Percentiles rank a stretch among this genome's conserved stretches.
Evolutionary conservation across 2,329 filamentous ascomycete species (phyloP).

Genomic region (Albifimbria verrucaria): DNA sequence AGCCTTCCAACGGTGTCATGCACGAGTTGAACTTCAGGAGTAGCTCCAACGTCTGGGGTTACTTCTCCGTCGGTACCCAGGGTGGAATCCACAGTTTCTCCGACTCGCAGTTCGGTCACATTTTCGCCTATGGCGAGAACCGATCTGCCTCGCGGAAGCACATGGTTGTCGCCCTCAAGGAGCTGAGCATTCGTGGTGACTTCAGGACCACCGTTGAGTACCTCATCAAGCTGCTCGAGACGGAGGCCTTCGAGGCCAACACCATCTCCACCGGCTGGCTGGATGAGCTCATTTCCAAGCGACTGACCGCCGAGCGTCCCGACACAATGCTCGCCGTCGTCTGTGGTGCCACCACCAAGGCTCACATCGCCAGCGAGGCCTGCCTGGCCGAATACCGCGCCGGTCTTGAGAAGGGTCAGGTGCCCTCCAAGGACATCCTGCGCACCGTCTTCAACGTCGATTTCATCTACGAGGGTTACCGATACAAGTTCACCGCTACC

Average conservation of each 20-base stretch:
- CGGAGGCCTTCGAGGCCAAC: constrained; percentile 97
- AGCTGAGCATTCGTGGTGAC: constrained; percentile 98
- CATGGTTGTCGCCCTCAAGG: constrained; percentile 98
- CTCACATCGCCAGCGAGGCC: constrained; percentile 87
- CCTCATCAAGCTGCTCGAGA: constrained; percentile 97
- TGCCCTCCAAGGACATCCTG: constrained; percentile 91
- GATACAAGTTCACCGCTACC: constrained; percentile 98
- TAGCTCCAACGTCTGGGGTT: constrained; percentile 99
- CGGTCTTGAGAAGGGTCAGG: constrained; percentile 94
- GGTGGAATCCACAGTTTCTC: constrained; percentile 99
- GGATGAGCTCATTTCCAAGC: constrained; percentile 97
- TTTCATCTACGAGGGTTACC: constrained; percentile 95
- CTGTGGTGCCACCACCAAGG: constrained; percentile 91
- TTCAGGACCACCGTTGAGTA: constrained; percentile 99
- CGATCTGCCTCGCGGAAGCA: constrained; percentile 94
- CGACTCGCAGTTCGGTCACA: constrained; percentile 98
- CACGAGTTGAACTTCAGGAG: constrained; percentile 98
- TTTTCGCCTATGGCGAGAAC: constrained; percentile 98
- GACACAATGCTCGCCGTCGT: constrained; percentile 93
- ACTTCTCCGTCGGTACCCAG: constrained; percentile 96
- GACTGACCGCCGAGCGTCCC: constrained; percentile 91
- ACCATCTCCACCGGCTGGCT: constrained; percentile 99
- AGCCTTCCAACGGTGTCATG: constrained; percentile 98
- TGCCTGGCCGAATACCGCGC: constrained; percentile 84
- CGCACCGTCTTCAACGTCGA: constrained; percentile 98